Evolutionary conservation across 2,329 filamentous ascomycete species (phyloP), one percentile per base, ranked within the genome.

Genomic region (Nakataea oryzae): DNA sequence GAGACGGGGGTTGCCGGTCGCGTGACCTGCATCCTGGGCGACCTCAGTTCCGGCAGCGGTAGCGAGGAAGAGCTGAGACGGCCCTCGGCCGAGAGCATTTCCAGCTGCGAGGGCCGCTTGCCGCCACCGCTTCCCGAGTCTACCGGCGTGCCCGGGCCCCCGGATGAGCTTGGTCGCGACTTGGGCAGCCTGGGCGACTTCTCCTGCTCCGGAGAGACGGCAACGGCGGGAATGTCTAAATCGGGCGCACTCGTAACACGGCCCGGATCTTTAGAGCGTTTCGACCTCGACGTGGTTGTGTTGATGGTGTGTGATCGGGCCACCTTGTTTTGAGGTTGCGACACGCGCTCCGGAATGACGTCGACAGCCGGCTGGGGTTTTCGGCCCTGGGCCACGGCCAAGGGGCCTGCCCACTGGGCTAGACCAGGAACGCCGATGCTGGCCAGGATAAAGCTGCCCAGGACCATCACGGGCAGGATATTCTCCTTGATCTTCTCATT

Each of bases 401-500:
- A 79, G 21, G 90, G 90, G 1, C 90, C 90, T 34, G 88, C 90
- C 82, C 88, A 90, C 71, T 81, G 82, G n/a, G 90, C 87, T 24
- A 95, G 80, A 66, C 88, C 81, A 14, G 90, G 91, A 41, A 90
- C 80, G 14, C 87, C 91, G 61, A 93, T 79, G 69, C 88, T 89
- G 61, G 88, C 90, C 61, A 93, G 79, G 50, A 93, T 87, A 69
- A 95, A 86, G 74, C 90, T 93, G 50, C 89, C 88, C 41, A 95
- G 82, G 2, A 95, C 87, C 8, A 89, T 90, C 62, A 93, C 89
- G 9, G 90, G 90, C 54, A 93, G 74, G 7, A 89, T 81, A 72
- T 95, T 95, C 74, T 93, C 90, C 71, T 86, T 88, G 72, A 95
- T 92, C 76, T 87, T 88, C 68, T 91, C 88, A 66, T 86, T 81